Percentiles rank a stretch among this genome's conserved stretches.
Conservation (phyloP, 225 moss, liverwort and hornwort genomes). For the Climacium dendroides region DNA sequence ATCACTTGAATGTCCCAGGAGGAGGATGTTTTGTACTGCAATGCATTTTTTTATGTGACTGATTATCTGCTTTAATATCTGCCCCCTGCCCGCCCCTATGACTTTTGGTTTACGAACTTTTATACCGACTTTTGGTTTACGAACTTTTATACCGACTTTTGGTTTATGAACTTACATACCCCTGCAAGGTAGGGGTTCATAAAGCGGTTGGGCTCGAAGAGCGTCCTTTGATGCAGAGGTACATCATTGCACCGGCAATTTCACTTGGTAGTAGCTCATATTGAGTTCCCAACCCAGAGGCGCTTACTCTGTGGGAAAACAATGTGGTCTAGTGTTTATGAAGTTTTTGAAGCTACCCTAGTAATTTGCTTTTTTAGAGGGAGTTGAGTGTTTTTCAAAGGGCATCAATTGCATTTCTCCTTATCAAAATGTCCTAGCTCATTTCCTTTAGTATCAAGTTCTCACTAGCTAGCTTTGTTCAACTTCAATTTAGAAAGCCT, state of each 20-base stretch:
- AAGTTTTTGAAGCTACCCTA: too few relatives aligned
- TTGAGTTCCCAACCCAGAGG: not conserved
- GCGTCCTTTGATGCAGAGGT: too few relatives aligned
- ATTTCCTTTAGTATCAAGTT: not conserved
- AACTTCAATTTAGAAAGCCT: not conserved
- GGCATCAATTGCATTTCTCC: not conserved
- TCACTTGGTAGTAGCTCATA: not conserved
- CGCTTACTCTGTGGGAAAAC: not conserved
- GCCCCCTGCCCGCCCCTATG: not conserved
- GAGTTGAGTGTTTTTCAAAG: not conserved
- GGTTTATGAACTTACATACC: not conserved
- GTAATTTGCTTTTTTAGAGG: not conserved
- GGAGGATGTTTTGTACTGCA: not conserved
- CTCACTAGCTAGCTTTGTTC: accelerated
- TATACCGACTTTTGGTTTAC: not conserved
- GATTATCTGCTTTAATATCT: not conserved
- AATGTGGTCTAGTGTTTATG: accelerated
- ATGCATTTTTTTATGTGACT: not conserved
- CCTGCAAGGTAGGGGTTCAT: too few relatives aligned
- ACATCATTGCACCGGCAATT: not conserved
- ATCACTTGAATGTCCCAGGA: not conserved
- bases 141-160: not conserved
- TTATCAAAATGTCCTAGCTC: accelerated
- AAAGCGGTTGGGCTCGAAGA: too few relatives aligned
- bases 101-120: not conserved